Percentiles rank a stretch among this genome's conserved stretches.
These are phyloP conservation scores for Zalaria sp. DNA, from an alignment of 2,329 filamentous ascomycete species.

Conservation along the genomic window DNA sequence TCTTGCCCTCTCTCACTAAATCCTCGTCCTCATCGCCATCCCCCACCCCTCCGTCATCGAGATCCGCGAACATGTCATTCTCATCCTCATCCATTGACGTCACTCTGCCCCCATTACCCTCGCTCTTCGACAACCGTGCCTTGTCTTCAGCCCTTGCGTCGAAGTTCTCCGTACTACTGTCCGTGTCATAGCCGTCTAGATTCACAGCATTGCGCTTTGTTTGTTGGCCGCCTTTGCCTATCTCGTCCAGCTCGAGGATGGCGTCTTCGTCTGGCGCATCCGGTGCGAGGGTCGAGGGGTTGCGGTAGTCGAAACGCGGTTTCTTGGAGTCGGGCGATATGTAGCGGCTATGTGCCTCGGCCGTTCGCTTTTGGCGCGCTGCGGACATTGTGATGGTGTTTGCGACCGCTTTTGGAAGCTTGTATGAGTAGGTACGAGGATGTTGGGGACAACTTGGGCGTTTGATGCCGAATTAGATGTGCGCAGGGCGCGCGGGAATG, in stretches of 20 bases:
- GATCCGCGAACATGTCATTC: conserved; percentile 70
- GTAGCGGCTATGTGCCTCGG: conserved; percentile 65
- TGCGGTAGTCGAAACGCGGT: conserved; percentile 85
- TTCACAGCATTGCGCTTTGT: conserved; percentile 92
- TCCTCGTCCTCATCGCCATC: conserved; percentile 42
- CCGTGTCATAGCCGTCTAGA: conserved; percentile 90
- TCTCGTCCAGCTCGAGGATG: conserved; percentile 81
- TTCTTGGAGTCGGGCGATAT: conserved; percentile 62
- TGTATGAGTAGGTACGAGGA: no score
- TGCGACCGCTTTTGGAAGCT: neutral
- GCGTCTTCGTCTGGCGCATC: conserved; percentile 64
- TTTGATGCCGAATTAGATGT: no score
- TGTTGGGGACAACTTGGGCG: no score
- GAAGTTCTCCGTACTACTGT: conserved; percentile 84
- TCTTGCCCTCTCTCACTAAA: conserved; percentile 36
- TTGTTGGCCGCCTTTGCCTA: conserved; percentile 55
- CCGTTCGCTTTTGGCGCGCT: conserved; percentile 65
- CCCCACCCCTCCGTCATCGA: conserved; percentile 33
- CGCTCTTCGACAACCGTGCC: conserved; percentile 30
- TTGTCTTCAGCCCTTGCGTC: conserved; percentile 55
- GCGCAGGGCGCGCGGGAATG: no score
- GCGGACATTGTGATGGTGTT: neutral
- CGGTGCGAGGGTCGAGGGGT: conserved; percentile 80
- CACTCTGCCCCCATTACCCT: conserved; percentile 15
- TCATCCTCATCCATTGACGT: conserved; percentile 49